phyloP scores from a whole-genome alignment of 495 filamentous ascomycete genomes.

The Aspergillus avenaceus region DNA sequence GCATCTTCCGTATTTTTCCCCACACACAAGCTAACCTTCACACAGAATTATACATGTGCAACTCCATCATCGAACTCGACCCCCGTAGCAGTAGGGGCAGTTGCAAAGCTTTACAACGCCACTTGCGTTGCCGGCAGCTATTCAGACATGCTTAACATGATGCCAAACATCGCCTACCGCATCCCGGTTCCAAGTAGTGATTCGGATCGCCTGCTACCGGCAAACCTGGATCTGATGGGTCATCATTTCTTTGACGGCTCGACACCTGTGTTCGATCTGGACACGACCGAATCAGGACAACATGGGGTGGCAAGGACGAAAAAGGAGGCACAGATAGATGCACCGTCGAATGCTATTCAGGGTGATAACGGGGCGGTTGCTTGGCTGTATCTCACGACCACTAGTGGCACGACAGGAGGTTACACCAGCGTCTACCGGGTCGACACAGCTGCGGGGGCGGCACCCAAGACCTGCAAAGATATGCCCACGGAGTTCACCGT shows the following conservation, averaged over 20 bases:
- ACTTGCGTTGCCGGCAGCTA: conserved; percentile 69
- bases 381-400: conserved; percentile 47
- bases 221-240: conserved; percentile 61
- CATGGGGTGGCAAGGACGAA: conserved; percentile 59
- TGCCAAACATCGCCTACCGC: conserved; percentile 36
- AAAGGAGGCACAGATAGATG: conserved; percentile 50
- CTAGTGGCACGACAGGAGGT: conserved; percentile 49
- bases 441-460: conserved; percentile 75
- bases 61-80: conserved; percentile 47
- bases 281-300: conserved; percentile 49
- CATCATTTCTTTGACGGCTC: conserved; percentile 70
- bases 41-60: conserved; percentile 86
- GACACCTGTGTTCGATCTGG: conserved; percentile 75
- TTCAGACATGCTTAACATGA: conserved; percentile 55
- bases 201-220: conserved; percentile 33
- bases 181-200: conserved; percentile 39
- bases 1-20: not conserved
- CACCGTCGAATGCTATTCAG: conserved; percentile 53
- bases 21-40: not conserved
- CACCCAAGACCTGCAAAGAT: conserved; percentile 71
- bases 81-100: conserved; percentile 67
- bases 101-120: conserved; percentile 83
- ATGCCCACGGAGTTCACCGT: conserved; percentile 60
- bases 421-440: conserved; percentile 81
- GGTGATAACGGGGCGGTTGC: conserved; percentile 63